A percentile compares a stretch with the other conserved stretches of the same genome.
Conservation (phyloP, 2,329 filamentous ascomycete genomes). For the Penicillium expansum region DNA sequence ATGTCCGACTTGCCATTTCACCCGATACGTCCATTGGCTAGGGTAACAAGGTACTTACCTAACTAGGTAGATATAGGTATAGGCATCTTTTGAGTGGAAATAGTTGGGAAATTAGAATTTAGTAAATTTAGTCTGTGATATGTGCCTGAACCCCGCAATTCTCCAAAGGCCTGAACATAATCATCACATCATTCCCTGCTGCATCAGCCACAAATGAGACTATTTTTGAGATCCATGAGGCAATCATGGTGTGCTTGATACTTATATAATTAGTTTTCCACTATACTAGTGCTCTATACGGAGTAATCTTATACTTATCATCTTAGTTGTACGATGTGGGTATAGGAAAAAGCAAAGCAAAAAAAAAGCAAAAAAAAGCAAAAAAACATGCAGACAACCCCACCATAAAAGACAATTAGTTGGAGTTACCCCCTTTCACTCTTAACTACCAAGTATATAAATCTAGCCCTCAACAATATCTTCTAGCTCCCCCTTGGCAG, state of each 20-base stretch:
- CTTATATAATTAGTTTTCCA: not conserved
- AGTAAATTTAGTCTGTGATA: not conserved
- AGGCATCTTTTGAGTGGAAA: not conserved
- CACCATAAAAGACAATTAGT: not conserved
- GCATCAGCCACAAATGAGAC: constrained; percentile 4
- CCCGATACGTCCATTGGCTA: not conserved
- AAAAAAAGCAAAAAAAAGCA: not conserved
- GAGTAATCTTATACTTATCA: not conserved
- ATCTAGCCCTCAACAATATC: not conserved
- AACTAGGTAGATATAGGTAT: too few relatives aligned
- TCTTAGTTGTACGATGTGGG: not conserved
- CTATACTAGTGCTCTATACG: not conserved
- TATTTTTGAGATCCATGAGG: not conserved
- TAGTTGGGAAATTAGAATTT: not conserved
- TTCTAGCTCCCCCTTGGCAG: not conserved
- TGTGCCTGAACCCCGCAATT: constrained; percentile 6
- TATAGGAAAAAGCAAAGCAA: not conserved
- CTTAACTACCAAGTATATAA: too few relatives aligned
- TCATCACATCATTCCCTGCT: constrained; percentile 6
- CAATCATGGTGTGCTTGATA: not conserved
- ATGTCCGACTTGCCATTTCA: not conserved
- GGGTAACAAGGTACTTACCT: not conserved
- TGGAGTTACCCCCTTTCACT: not conserved
- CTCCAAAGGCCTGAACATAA: not conserved
- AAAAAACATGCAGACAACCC: not conserved